Base-by-base conservation (phyloP, 1,139 yeast species). In the Hansenula sp. region DNA sequence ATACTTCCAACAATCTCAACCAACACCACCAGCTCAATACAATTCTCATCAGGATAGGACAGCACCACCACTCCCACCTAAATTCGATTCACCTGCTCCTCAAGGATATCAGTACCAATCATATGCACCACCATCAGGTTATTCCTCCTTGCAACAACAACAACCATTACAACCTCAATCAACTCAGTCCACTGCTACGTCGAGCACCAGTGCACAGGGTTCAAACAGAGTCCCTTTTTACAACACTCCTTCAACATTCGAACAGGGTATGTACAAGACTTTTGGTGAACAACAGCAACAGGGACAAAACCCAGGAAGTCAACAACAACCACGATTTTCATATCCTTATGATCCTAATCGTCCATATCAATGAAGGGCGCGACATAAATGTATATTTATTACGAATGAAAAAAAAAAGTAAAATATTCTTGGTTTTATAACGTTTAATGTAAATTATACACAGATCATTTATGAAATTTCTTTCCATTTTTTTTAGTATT, bases 201-300 rank as follows among this genome's bases (percentile, higher is more conserved):
- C n/a, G n/a, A n/a, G n/a, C n/a, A n/a, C n/a, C n/a, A n/a, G n/a
- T n/a, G 36, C 32, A 16, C 44, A 18, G 44, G 33, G 32, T 45
- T 35, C 31, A 38, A 37, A 30, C 35, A 8, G 39, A 14, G 28
- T 30, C 21, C 61, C 2, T 49, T 62, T 2, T 66, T 69, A 38
- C 44, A 64, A 62, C 39, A 67, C 66, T 8, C 75, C 75, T 1
- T 68, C 75, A 4, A 73, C 66, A 3, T 72, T 66, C 49, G 68
- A 68, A 51, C 69, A 72, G 9, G 57, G 65, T 32, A 50, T 71
- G 56, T 71, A 71, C 44, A 62, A 71, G 30, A 31, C 27, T 18
- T 39, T 22, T 30, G 39, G 41, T 19, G 11, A 14, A n/a, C 32
- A n/a, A 18, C 26, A 7, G 9, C 42, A 36, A 26, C 41, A 36